Conservation (phyloP, 768 basidiomycete species). For the Hypsizygus marmoreus region DNA sequence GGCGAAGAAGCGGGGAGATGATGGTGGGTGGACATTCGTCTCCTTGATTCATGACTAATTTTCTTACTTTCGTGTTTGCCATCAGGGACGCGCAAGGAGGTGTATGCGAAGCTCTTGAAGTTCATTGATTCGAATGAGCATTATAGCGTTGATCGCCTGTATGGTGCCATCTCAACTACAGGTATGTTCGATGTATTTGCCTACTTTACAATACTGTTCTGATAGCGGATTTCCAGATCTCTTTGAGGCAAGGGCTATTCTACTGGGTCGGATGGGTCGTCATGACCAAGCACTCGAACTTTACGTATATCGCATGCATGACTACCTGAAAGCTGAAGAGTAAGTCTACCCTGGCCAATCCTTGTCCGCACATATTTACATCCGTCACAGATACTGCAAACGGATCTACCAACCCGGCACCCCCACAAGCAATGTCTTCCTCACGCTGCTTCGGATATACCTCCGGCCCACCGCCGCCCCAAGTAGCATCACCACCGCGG, state of each 20-base stretch:
- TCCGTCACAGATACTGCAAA: slow-evolving; percentile 78
- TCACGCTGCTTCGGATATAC: slow-evolving; percentile 85
- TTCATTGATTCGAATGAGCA: slow-evolving; percentile 74
- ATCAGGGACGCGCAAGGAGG: slow-evolving; percentile 52
- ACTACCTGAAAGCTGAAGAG: slow-evolving; percentile 90
- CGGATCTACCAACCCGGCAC: slow-evolving; percentile 65
- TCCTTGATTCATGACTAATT: slow-evolving; percentile 6
- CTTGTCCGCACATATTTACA: neutral
- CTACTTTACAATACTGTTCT: neutral
- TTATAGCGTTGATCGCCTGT: slow-evolving; percentile 79
- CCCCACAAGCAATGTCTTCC: slow-evolving; percentile 67
- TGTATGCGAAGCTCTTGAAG: slow-evolving; percentile 69
- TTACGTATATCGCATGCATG: slow-evolving; percentile 86
- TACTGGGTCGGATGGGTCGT: slow-evolving; percentile 85
- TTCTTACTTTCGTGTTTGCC: no score
- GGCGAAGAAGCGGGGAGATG: slow-evolving; percentile 60
- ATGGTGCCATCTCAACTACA: slow-evolving; percentile 79
- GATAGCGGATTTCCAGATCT: slow-evolving; percentile 53
- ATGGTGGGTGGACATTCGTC: slow-evolving; percentile 40
- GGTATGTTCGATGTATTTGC: slow-evolving; percentile 44
- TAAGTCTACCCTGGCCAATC: slow-evolving; percentile 33
- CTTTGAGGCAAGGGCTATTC: slow-evolving; percentile 88
- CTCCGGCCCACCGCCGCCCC: slow-evolving; percentile 74
- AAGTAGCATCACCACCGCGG: slow-evolving; percentile 43
- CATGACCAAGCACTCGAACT: slow-evolving; percentile 95